Base-by-base conservation (phyloP, 441 rosid species). In the Corymbia citriodora region DNA sequence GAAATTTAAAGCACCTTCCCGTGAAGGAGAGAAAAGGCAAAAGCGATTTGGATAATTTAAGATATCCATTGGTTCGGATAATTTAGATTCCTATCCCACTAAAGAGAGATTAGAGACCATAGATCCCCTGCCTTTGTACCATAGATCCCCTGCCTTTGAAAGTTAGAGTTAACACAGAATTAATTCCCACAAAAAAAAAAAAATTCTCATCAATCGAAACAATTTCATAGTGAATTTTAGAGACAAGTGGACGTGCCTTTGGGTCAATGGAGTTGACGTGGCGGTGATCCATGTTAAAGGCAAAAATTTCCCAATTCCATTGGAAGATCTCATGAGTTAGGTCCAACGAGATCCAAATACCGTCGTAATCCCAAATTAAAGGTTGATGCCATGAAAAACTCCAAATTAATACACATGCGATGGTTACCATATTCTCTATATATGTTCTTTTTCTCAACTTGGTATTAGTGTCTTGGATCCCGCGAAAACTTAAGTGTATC, bases 401-500 rank as follows among this genome's bases (percentile, higher is more conserved):
- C 27, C 65, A 59, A 59, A 59, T 59, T 25, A 59, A 59, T n/a
- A 25, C 7, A 23, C 65, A 59, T 1, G 65, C 25, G 14, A 59
- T 29, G 25, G 2, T 59, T 59, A 59, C 65, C 3, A 10, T 59
- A 23, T 0, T 25, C 1, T 25, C 3, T 14, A 59, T 59, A 59
- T 59, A n/a, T 25, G 25, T 59, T 14, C 25, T 25, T 23, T 0
- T 59, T 59, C 25, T 25, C n/a, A 59, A 59, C 65, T 59, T 25
- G 7, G n/a, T 59, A 59, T 59, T 0, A 1, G 14, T 10, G 65
- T 25, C 0, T 59, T 59, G 29, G 25, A 59, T 4, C 25, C 29
- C 25, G 65, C 10, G 25, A 59, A 25, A 59, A 59, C 25, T 3
- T 59, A 25, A 59, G 12, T 59, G 65, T 29, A 59, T 14, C 0